Conservation (phyloP, 257 asterid genomes). For the Lycium barbarum region DNA sequence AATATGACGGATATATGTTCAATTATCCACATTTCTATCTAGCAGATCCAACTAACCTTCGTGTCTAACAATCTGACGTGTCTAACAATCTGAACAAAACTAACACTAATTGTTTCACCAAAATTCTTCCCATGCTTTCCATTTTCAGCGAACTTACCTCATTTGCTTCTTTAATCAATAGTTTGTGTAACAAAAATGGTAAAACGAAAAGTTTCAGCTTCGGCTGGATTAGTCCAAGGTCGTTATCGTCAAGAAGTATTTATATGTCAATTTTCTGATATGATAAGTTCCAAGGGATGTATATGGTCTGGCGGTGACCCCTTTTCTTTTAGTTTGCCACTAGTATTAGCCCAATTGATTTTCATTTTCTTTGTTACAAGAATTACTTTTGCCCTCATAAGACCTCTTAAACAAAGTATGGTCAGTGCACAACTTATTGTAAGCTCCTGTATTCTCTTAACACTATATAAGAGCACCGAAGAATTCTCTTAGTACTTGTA, state of each 20-base stretch:
- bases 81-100: neutral
- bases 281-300: constrained; percentile 50
- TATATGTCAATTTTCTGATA: constrained; percentile 50
- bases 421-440: constrained; percentile 68
- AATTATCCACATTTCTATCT: constrained; percentile 24
- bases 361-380: constrained; percentile 40
- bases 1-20: neutral
- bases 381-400: constrained; percentile 38
- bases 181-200: neutral
- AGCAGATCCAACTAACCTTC: neutral
- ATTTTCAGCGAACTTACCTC: neutral
- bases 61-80: neutral
- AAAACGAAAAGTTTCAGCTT: constrained; percentile 20
- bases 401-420: constrained; percentile 60
- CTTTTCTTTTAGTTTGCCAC: constrained; percentile 46
- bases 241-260: constrained; percentile 41
- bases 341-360: constrained; percentile 46
- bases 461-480: neutral
- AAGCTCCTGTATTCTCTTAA: constrained; percentile 41
- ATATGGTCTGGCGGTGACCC: constrained; percentile 56
- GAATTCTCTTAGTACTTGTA: neutral
- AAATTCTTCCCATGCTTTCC: neutral
- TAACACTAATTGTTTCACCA: constrained; percentile 5
- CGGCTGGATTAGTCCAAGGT: constrained; percentile 51
- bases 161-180: neutral